Conservation (phyloP, 305 asterid genomes). For the Fraxinus platypoda region DNA sequence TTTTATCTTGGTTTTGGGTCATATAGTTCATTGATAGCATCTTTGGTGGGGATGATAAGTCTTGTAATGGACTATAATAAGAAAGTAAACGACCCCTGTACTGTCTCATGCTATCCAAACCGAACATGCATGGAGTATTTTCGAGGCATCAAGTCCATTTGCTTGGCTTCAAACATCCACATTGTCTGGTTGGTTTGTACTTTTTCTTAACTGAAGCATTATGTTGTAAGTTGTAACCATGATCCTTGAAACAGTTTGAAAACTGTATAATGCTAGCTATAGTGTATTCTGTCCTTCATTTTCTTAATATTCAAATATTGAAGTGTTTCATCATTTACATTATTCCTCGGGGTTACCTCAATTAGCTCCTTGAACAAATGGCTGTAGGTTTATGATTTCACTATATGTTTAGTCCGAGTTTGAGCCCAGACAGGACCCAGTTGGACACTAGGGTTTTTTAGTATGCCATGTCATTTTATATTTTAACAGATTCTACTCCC, state of each 20-base stretch:
- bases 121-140: background rate
- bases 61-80: background rate
- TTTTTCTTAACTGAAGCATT: background rate
- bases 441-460: too few relatives aligned
- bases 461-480: too few relatives aligned
- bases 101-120: background rate
- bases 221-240: constrained; percentile 20
- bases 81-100: background rate
- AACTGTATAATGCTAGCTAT: background rate
- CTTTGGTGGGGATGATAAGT: background rate
- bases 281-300: background rate
- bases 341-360: background rate
- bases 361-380: background rate
- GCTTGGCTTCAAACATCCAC: background rate
- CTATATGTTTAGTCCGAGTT: background rate
- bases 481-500: too few relatives aligned
- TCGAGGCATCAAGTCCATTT: background rate
- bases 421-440: background rate
- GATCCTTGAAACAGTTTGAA: background rate
- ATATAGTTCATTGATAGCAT: constrained; percentile 26
- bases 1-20: constrained; percentile 77
- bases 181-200: background rate
- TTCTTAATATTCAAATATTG: background rate
- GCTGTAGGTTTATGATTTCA: background rate
- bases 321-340: background rate